These are phyloP conservation scores for Suhomyces prunicola DNA, from an alignment of 805 yeast genomes.

Conservation along the genomic window DNA sequence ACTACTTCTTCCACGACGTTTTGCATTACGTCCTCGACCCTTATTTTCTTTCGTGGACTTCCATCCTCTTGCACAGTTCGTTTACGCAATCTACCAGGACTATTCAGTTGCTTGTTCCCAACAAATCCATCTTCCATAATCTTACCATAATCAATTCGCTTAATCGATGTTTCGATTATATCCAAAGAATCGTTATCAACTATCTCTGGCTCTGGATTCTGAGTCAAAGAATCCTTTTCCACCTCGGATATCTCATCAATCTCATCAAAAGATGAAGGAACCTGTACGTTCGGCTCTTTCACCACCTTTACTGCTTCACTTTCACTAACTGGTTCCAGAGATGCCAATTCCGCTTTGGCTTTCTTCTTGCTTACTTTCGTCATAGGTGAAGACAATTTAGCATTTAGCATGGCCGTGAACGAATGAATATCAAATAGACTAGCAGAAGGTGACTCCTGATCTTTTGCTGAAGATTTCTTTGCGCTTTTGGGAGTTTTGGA, in stretches of 20 bases:
- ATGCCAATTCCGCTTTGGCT: not conserved
- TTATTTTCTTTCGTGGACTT: conserved; percentile 1
- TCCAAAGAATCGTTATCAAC: conserved; percentile 9
- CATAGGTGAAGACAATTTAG: conserved; percentile 14
- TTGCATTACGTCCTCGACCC: not conserved
- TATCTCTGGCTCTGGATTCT: conserved; percentile 6
- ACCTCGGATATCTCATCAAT: conserved; percentile 5
- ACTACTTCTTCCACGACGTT: not conserved
- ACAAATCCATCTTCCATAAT: conserved; percentile 7
- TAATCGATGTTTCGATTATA: not conserved
- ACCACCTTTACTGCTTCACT: not conserved
- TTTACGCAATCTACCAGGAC: not conserved
- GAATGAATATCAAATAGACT: conserved; percentile 23
- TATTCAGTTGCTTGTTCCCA: not conserved
- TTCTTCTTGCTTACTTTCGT: conserved; percentile 4
- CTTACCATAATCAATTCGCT: conserved; percentile 4
- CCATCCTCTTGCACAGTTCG: not conserved
- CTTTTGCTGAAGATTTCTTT: not conserved
- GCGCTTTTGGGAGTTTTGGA: not conserved
- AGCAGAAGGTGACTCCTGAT: not conserved
- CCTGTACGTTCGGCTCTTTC: conserved; percentile 1
- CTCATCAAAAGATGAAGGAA: conserved; percentile 9
- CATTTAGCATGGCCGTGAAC: conserved; percentile 24
- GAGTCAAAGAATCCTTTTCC: conserved; percentile 5
- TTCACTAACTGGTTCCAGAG: not conserved